phyloP scores from a whole-genome alignment of 352 stramenopile species.

The Phytophthora citricola region DNA sequence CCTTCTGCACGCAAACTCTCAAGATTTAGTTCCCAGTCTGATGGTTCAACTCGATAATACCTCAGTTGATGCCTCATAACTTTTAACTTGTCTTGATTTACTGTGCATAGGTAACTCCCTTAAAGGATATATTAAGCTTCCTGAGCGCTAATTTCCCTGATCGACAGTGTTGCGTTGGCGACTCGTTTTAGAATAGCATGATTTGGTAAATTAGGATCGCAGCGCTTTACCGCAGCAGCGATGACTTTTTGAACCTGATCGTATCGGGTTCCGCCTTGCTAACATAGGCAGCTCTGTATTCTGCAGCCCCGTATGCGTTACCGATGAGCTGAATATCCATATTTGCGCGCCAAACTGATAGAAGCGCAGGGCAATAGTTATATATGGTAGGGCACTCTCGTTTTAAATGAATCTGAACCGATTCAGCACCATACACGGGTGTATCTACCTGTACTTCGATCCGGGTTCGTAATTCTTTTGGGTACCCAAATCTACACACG shows the following conservation, averaged over 20 bases:
- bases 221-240: constrained; percentile 11
- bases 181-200: constrained; percentile 4
- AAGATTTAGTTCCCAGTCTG: neutral
- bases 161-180: neutral
- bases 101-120: no score
- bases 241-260: constrained; percentile 15
- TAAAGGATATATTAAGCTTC: no score
- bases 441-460: neutral
- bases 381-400: constrained; percentile 3
- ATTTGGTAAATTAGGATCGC: constrained; percentile 6
- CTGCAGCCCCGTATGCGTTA: constrained; percentile 28
- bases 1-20: neutral
- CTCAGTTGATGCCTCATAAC: constrained; percentile 5
- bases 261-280: constrained; percentile 22
- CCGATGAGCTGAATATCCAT: constrained; percentile 29
- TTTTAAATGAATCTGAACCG: constrained; percentile 1
- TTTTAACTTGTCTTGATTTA: neutral
- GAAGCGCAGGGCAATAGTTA: neutral
- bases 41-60: constrained; percentile 14
- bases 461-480: neutral
- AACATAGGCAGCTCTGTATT: neutral
- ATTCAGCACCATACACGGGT: neutral
- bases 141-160: no score
- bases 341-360: constrained; percentile 6
- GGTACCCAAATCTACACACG: constrained; percentile 3